Base-by-base conservation (phyloP, 2,329 filamentous ascomycete species). In the Colletotrichum nymphaeae region DNA sequence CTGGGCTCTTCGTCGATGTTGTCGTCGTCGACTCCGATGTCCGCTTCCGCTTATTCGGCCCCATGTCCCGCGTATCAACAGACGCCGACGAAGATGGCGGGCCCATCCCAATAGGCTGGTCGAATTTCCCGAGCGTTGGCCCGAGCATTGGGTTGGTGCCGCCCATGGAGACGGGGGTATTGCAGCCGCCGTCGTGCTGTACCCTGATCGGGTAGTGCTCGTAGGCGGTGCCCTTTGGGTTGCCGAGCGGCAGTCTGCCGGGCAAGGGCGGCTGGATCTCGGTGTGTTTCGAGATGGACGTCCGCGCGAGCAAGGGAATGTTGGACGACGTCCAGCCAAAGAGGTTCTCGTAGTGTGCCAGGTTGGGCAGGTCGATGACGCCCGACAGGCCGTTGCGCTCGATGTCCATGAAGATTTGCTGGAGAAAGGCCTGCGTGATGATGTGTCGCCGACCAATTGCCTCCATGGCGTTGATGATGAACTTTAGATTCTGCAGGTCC, bases 381-480 rank as follows among this genome's bases (percentile, higher is more conserved):
- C 79, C 74, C 3, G 78, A 75, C 30, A 89, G 78, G 1, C 81
- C 83, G 73, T 86, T 88, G 37, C 81, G 80, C 46, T 95, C 91
- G 9, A 98, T 89, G 77, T 98, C 95, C n/a, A 95, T 87, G 71
- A 95, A 90, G 1, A 96, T 85, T 79, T 98, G 95, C 12, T 93
- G 91, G n/a, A 97, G 85, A 80, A 98, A 98, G 0, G 94, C 94
- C 57, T 93, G 91, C 0, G 94, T 95, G 35, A 98, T 89, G 1
- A 91, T 86, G 78, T 97, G 95, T 67, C 91, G 90, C 49, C 89
- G 88, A 63, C 93, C 93, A 73, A 97, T 87, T 2, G 91, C 90
- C 65, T 94, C 91, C 90, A 98, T 95, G 5, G 93, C 93, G 22
- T 90, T 88, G 5, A 98, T 84, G 52, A 98, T 86, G 76, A 96